phyloP scores from a whole-genome alignment of 2,329 filamentous ascomycete genomes.

The Pestalotiopsis fici region DNA sequence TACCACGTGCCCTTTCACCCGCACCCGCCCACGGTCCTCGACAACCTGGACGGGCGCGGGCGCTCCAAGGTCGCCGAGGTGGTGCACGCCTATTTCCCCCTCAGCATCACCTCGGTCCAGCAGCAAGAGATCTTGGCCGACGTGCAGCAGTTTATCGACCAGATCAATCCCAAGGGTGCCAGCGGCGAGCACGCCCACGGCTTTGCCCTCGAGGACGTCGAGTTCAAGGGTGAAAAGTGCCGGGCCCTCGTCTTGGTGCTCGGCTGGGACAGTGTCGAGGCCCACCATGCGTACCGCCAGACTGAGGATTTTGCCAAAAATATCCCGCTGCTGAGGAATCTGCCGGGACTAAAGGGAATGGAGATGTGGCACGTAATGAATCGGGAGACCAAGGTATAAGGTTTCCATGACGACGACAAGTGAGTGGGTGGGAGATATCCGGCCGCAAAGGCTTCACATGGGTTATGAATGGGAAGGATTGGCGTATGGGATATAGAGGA shows the following conservation, averaged over 20 bases:
- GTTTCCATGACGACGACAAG: not conserved
- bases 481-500: too few species aligned
- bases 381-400: not conserved
- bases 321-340: slow-evolving; percentile 11
- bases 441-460: too few species aligned
- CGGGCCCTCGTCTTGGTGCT: slow-evolving; percentile 17
- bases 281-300: slow-evolving; percentile 14
- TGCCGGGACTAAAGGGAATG: slow-evolving; percentile 13
- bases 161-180: slow-evolving; percentile 6
- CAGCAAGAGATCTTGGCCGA: not conserved
- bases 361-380: slow-evolving; percentile 6
- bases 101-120: slow-evolving; percentile 6
- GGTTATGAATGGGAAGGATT: too few species aligned
- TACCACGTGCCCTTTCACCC: slow-evolving; percentile 22
- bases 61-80: slow-evolving; percentile 17
- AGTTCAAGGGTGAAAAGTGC: slow-evolving; percentile 14
- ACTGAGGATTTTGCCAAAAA: slow-evolving; percentile 14
- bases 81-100: slow-evolving; percentile 18
- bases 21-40: slow-evolving; percentile 13
- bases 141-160: slow-evolving; percentile 8
- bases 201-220: slow-evolving; percentile 21
- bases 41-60: slow-evolving; percentile 8
- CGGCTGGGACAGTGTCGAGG: slow-evolving; percentile 22
- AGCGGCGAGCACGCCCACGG: slow-evolving; percentile 18
- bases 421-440: not conserved